Conservation (phyloP, 352 stramenopile genomes). For the Globisporangium spiculum region DNA sequence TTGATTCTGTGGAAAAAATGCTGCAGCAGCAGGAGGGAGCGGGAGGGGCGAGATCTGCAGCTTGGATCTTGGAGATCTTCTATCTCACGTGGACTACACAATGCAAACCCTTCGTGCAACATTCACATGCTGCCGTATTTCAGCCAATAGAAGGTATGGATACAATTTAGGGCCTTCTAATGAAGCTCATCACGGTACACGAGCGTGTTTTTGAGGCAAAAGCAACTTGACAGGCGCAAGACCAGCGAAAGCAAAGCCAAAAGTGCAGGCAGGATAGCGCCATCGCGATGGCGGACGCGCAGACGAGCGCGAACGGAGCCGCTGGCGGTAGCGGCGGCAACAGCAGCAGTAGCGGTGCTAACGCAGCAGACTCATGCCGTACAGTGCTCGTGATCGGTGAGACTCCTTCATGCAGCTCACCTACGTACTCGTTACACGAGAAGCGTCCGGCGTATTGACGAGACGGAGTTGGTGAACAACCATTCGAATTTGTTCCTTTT, state of each 20-base stretch:
- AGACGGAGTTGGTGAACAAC: neutral
- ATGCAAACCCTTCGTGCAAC: neutral
- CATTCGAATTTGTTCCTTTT: neutral
- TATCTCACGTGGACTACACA: slow-evolving; percentile 33
- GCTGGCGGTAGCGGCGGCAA: neutral
- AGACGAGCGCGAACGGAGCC: neutral
- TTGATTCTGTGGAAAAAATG: slow-evolving; percentile 5
- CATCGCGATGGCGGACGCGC: slow-evolving; percentile 14
- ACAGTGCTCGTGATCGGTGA: slow-evolving; percentile 71
- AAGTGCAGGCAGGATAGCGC: too few relatives aligned
- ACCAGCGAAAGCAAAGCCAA: neutral
- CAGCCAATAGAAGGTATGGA: neutral
- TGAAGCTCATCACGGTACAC: neutral
- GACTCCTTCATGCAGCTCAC: neutral
- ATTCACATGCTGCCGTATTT: neutral
- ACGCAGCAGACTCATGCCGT: slow-evolving; percentile 26
- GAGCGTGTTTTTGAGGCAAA: neutral
- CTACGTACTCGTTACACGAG: neutral
- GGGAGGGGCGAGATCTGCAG: slow-evolving; percentile 17
- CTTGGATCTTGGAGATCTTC: slow-evolving; percentile 26
- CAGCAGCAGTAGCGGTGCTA: slow-evolving; percentile 2
- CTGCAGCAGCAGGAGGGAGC: neutral
- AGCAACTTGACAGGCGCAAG: neutral
- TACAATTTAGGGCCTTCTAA: neutral
- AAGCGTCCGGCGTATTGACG: neutral